A percentile compares a stretch with the other conserved stretches of the same genome.
These are phyloP conservation scores for Linnemannia exigua DNA, from an alignment of 192 early-diverging fungal genomes.

Conservation along the genomic window DNA sequence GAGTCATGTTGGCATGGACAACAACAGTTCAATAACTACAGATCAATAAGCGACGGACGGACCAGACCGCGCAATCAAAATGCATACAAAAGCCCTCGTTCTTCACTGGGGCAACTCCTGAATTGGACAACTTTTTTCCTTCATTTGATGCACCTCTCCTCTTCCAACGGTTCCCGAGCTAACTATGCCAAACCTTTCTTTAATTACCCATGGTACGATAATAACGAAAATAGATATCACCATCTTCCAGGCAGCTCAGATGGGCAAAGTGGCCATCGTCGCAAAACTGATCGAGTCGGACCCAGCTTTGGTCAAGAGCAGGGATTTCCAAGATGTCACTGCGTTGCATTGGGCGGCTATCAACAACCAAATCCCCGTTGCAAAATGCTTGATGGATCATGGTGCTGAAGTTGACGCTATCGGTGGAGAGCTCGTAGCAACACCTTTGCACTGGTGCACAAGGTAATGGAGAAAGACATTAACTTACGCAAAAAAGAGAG, in stretches of 20 bases:
- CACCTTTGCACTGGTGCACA: constrained; percentile 95
- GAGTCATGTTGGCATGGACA: not conserved
- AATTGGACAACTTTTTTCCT: not conserved
- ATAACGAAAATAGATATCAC: constrained; percentile 49
- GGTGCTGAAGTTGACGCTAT: constrained; percentile 81
- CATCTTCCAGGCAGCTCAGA: constrained; percentile 81
- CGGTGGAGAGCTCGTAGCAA: constrained; percentile 85
- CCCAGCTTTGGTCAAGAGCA: constrained; percentile 61
- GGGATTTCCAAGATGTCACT: constrained; percentile 79
- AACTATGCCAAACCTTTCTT: not conserved
- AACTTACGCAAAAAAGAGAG: not conserved
- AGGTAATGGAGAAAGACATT: constrained; percentile 58
- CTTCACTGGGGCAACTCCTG: not conserved
- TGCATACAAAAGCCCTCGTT: not conserved
- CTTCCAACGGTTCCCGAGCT: constrained; percentile 3
- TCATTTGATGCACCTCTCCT: not conserved
- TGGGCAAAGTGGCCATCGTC: constrained; percentile 72
- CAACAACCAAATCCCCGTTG: constrained; percentile 77
- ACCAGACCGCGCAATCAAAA: not conserved
- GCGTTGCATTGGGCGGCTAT: constrained; percentile 92
- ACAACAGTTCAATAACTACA: not conserved
- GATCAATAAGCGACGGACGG: not conserved
- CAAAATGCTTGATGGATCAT: constrained; percentile 83
- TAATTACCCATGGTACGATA: not conserved
- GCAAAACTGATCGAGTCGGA: constrained; percentile 70